Evolutionary conservation across 2,329 filamentous ascomycete genomes (phyloP).

Genomic region (Lasiodiplodia gonubiensis): DNA sequence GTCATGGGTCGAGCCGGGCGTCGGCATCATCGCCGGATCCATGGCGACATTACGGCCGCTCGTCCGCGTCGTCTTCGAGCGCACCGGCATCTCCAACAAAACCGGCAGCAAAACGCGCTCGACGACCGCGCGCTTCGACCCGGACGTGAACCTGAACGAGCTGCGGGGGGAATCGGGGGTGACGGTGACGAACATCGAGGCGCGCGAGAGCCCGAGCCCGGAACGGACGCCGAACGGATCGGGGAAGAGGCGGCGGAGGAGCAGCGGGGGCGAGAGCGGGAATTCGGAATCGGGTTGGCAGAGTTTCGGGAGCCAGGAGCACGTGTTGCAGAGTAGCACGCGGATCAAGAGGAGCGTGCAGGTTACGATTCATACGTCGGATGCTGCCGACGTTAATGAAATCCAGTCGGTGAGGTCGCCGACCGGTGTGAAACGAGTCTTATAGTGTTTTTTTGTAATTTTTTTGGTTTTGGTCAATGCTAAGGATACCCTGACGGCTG

Average conservation of each 20-base stretch:
- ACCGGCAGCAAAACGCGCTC: background rate
- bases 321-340: background rate
- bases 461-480: background rate
- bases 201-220: background rate
- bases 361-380: slow-evolving; percentile 7
- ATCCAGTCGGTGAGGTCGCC: background rate
- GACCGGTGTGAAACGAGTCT: slow-evolving; percentile 13
- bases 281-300: slow-evolving; percentile 1
- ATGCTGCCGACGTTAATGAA: slow-evolving; percentile 11
- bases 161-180: background rate
- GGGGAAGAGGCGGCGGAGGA: background rate
- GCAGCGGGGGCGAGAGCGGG: background rate
- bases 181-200: background rate
- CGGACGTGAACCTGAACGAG: slow-evolving; percentile 6
- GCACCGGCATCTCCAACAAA: slow-evolving; percentile 33
- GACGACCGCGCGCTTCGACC: background rate
- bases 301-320: slow-evolving; percentile 20
- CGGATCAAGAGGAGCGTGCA: slow-evolving; percentile 18
- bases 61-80: slow-evolving; percentile 42
- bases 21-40: slow-evolving; percentile 53
- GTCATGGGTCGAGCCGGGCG: slow-evolving; percentile 42
- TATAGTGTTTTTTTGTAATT: background rate
- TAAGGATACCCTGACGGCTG: background rate
- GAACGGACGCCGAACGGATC: background rate
- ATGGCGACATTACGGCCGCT: slow-evolving; percentile 58